Evolutionary conservation across 108 stramenopile species (phyloP).

Genomic region (Nannochloropsis gaditana): DNA sequence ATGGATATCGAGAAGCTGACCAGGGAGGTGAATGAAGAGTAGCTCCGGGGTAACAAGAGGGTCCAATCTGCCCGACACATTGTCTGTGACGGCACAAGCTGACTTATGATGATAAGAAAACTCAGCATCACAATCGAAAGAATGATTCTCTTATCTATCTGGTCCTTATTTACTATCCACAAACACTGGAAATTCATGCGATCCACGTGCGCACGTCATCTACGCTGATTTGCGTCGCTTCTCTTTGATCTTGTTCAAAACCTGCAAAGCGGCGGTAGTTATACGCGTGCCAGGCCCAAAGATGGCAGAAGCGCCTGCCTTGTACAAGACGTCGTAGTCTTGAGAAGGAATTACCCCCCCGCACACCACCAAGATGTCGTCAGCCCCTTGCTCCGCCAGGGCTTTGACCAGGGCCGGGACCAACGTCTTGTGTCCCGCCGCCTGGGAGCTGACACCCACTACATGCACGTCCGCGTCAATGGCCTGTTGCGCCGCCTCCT

Average conservation of each 20-base stretch:
- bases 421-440: slow-evolving; percentile 93
- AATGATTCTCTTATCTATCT: too few species aligned
- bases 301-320: slow-evolving; percentile 71
- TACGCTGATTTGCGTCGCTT: background rate
- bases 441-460: slow-evolving; percentile 89
- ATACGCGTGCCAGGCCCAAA: slow-evolving; percentile 96
- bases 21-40: background rate
- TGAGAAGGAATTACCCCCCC: slow-evolving; percentile 94
- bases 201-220: too few species aligned
- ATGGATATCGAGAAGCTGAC: background rate
- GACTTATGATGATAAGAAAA: too few species aligned
- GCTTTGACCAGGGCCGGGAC: slow-evolving; percentile 81
- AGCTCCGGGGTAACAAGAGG: background rate
- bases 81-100: too few species aligned
- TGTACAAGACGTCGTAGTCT: slow-evolving; percentile 80
- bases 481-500: slow-evolving; percentile 82
- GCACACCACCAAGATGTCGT: slow-evolving; percentile 77
- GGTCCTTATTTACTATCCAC: too few species aligned
- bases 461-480: slow-evolving; percentile 95
- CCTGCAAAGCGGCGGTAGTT: slow-evolving; percentile 70
- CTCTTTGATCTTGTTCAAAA: slow-evolving; percentile 63
- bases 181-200: too few species aligned
- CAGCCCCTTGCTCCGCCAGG: slow-evolving; percentile 70
- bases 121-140: too few species aligned
- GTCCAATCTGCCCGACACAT: too few species aligned